phyloP scores from a whole-genome alignment of 768 basidiomycete genomes.

The Wakefieldia striispora region DNA sequence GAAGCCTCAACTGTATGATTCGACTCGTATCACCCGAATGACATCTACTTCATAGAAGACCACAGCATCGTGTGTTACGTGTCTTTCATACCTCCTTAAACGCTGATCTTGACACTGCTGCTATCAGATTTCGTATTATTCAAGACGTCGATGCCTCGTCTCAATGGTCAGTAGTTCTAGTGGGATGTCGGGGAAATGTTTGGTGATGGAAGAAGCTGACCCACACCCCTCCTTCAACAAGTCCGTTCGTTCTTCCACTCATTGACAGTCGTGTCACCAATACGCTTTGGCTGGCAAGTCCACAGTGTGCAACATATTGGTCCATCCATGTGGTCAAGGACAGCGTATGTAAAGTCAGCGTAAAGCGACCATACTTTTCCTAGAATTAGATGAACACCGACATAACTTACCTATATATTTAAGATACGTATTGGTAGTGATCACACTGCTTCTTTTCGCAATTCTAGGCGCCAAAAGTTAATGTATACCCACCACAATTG shows the following conservation, averaged over 20 bases:
- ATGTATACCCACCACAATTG: slow-evolving; percentile 4
- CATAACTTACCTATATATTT: too few relatives aligned
- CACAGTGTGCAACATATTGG: neutral
- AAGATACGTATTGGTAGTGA: neutral
- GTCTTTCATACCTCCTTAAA: neutral
- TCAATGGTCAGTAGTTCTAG: neutral
- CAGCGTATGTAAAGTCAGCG: neutral
- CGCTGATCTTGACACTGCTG: slow-evolving; percentile 8
- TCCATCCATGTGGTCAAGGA: too few relatives aligned
- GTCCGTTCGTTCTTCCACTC: too few relatives aligned
- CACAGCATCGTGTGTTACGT: slow-evolving; percentile 10
- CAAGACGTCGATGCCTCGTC: neutral
- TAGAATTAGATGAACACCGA: too few relatives aligned
- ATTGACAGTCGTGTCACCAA: neutral
- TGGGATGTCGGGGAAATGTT: neutral
- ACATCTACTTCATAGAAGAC: slow-evolving; percentile 5
- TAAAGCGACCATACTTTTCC: too few relatives aligned
- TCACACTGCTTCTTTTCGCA: neutral
- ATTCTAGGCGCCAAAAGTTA: neutral
- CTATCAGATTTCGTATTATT: neutral
- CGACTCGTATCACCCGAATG: slow-evolving; percentile 15
- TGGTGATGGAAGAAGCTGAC: too few relatives aligned
- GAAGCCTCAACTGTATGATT: neutral
- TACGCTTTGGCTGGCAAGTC: neutral
- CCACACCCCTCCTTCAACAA: too few relatives aligned